Evolutionary conservation across 345 rosid genomes (phyloP), one percentile per base, ranked within the genome.

Genomic region (Eucalyptus brandiana): DNA sequence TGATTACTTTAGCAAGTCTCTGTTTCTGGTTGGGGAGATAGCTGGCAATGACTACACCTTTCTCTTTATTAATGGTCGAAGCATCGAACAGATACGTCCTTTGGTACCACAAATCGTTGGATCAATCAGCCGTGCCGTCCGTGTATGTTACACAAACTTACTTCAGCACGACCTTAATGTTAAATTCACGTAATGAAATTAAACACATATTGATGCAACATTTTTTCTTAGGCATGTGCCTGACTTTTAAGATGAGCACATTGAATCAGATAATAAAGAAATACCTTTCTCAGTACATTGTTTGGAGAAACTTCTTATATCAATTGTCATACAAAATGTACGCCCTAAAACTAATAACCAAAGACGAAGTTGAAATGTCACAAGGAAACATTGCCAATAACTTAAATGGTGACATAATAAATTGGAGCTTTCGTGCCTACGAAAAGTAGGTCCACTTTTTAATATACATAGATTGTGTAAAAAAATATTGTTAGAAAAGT

Each of bases 21-120:
- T 96, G 34, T 94, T 96, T 89, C 26, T 93, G 60, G 93, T 96
- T 15, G 96, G 96, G 44, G 97, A 96, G 90, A 95, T 95, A 2
- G 97, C 96, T 47, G 96, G 95, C 42, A 95, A 95, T 67, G 96
- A 96, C 89, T 96, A 94, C 86, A 96, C 92, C 86, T 94, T 92
- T 60, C 87, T 92, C 18, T 92, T 87, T 81, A 89, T 93, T 80
- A 83, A 69, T 7, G 95, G 95, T 32, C 92, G 90, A 90, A 91
- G 88, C 90, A 87, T 90, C 67, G 80, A 90, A 69, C 90, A 90
- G 83, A 88, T 94, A 1, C 88, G 83, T 47, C 90, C 93, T 83
- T 76, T 60, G 10, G 95, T 94, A 26, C 95, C 96, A 32, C 87
- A 88, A 2, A 95, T 95, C 6, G 93, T 95, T 81, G 89, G 88